Base-by-base conservation (phyloP, 2,329 filamentous ascomycete genomes). In the Dactylellina drechsleri region DNA sequence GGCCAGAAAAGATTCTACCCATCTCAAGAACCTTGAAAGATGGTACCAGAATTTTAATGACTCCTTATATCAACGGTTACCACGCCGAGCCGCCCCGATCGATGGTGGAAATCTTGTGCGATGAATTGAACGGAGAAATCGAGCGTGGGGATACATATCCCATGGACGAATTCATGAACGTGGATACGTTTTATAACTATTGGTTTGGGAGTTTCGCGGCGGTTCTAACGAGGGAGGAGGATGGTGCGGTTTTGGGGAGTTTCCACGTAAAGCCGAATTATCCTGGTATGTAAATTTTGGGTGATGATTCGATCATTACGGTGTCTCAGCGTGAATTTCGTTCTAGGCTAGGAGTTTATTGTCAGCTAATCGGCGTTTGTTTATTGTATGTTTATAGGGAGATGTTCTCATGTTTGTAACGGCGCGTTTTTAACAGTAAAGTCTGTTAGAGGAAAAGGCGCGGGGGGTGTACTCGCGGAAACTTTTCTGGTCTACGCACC, bases 401-500 rank as follows among this genome's bases (percentile, higher is more conserved):
- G 90, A 61, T 90, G 88, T 79, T 90, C 88, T 79, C 90, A 92
- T 83, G 86, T 92, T 59, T 91, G 89, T 81, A 97, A 96, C 80
- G 93, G 88, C 70, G 90, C 89, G 26, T 92, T 93, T 81, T 84
- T 93, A 61, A 90, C 92, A 70, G 92, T 90, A 8, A 89, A 91
- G 80, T 88, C 89, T 15, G 87, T 89, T 59, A 88, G 91, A 76
- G 91, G 90, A 81, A 89, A 89, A 73, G 91, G 91, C 77, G 90
- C 91, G 1, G 91, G 91, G 71, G 86, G 89, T 45, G 84, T 92
- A 75, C 91, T 93, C 89, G 91, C 91, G 64, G 90, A 92, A 83
- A 85, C 87, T 23, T 92, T 92, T 81, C 84, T 93, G 31, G 89
- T 92, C 80, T 93, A 90, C 89, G 90, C 91, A 12, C 90, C 90